These are phyloP conservation scores for Aspergillus udagawae DNA, from an alignment of 2,329 filamentous ascomycete genomes.

Conservation along the genomic window DNA sequence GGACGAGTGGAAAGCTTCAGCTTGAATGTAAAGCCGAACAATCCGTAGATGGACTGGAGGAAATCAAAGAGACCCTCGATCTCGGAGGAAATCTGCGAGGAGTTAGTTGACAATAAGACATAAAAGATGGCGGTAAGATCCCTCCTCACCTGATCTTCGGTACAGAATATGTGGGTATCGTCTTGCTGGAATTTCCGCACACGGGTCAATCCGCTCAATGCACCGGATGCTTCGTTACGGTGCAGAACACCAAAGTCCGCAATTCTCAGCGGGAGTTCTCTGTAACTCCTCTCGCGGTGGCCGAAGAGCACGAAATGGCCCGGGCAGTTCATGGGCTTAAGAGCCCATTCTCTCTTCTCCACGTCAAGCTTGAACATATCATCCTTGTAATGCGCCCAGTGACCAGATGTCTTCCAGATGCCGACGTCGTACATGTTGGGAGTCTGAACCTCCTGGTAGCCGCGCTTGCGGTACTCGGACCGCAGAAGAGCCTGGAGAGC, in stretches of 20 bases:
- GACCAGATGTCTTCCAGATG: conserved; percentile 90
- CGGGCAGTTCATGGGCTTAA: conserved; percentile 99
- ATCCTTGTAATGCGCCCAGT: conserved; percentile 91
- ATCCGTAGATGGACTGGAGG: conserved; percentile 70
- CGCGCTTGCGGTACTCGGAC: conserved; percentile 85
- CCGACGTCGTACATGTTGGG: conserved; percentile 95
- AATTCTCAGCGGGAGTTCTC: conserved; percentile 84
- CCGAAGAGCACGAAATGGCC: conserved; percentile 87
- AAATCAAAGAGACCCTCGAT: conserved; percentile 87
- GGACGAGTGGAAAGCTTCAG: conserved; percentile 87
- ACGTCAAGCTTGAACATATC: conserved; percentile 86
- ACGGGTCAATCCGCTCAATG: conserved; percentile 82
- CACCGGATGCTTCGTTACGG: conserved; percentile 91
- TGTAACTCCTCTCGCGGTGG: conserved; percentile 78
- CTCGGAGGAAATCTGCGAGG: conserved; percentile 58
- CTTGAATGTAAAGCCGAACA: conserved; percentile 87
- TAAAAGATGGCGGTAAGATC: neutral
- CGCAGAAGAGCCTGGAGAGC: conserved; percentile 76
- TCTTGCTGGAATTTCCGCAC: conserved; percentile 95
- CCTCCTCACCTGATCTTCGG: conserved; percentile 61
- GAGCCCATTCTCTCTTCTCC: conserved; percentile 78
- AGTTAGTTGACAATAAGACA: conserved; percentile 8
- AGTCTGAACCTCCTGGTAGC: conserved; percentile 91
- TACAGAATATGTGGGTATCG: conserved; percentile 94
- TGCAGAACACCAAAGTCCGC: conserved; percentile 96